Evolutionary conservation across 78 protist genomes (phyloP).

Genomic region (Speleostelium caveatum): DNA sequence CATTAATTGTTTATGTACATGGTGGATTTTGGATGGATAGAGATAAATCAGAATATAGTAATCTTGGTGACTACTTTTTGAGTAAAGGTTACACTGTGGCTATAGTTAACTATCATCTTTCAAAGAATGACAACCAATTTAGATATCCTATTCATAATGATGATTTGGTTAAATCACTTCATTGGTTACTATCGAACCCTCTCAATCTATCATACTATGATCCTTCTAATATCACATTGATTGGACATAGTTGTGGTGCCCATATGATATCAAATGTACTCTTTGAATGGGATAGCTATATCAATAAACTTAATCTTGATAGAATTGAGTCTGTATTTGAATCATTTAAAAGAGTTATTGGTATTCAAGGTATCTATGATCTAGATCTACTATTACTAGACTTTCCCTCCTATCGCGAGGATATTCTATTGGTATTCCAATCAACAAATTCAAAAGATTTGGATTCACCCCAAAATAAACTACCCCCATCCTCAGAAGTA

Average conservation of each 20-base stretch:
- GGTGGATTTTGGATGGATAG: slow-evolving; percentile 77
- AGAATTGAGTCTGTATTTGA: background rate
- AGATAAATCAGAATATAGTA: slow-evolving; percentile 41
- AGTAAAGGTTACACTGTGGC: slow-evolving; percentile 13
- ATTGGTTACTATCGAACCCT: slow-evolving; percentile 26
- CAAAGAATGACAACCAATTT: slow-evolving; percentile 1
- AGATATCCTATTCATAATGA: slow-evolving; percentile 45
- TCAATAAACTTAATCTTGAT: background rate
- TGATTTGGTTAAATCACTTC: slow-evolving; percentile 1
- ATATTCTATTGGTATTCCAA: slow-evolving; percentile 20
- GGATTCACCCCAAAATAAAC: slow-evolving; percentile 23
- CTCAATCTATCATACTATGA: background rate
- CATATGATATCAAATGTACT: slow-evolving; percentile 17
- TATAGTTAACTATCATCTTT: slow-evolving; percentile 31
- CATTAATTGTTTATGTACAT: slow-evolving; percentile 49
- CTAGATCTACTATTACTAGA: background rate
- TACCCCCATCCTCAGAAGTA: background rate
- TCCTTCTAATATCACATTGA: background rate
- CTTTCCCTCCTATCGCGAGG: slow-evolving; percentile 4
- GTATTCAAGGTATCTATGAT: slow-evolving; percentile 62
- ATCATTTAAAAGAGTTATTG: slow-evolving; percentile 5
- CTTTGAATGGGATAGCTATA: slow-evolving; percentile 4
- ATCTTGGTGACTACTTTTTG: slow-evolving; percentile 11
- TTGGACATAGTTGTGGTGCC: slow-evolving; percentile 60
- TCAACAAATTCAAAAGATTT: background rate